These are phyloP conservation scores for Mimosa bimucronata DNA, from an alignment of 306 rosid genomes.

Conservation along the genomic window DNA sequence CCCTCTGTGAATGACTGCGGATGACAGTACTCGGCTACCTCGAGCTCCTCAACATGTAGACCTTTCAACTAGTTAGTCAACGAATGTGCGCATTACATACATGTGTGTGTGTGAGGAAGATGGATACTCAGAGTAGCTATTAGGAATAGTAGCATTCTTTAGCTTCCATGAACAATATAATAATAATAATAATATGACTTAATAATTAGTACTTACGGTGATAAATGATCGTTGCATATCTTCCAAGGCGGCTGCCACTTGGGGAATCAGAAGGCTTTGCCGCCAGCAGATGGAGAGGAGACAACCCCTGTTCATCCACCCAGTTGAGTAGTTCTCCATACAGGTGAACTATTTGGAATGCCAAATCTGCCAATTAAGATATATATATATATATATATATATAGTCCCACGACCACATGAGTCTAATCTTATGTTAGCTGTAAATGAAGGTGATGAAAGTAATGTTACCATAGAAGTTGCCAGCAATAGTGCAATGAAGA, in stretches of 20 bases:
- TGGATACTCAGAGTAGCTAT: too few species aligned
- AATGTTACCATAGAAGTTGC: slow-evolving; percentile 41
- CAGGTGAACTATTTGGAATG: slow-evolving; percentile 49
- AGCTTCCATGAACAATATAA: too few species aligned
- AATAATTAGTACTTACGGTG: slow-evolving; percentile 33
- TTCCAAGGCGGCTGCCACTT: slow-evolving; percentile 56
- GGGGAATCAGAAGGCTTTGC: slow-evolving; percentile 52
- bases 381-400: not conserved
- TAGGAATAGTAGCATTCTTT: too few species aligned
- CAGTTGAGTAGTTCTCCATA: slow-evolving; percentile 37
- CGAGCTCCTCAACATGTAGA: not conserved
- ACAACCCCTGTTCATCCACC: slow-evolving; percentile 40
- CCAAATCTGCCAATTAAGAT: not conserved
- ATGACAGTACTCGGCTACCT: not conserved
- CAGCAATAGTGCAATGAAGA: slow-evolving; percentile 54
- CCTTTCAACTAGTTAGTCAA: slow-evolving; percentile 4
- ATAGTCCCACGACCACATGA: not conserved
- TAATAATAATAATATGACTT: not conserved
- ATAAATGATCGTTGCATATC: slow-evolving; percentile 41
- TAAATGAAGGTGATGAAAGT: not conserved
- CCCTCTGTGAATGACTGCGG: not conserved
- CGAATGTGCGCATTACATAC: too few species aligned
- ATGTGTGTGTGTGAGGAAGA: too few species aligned
- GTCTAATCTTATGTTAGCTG: too few species aligned
- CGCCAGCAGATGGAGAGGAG: slow-evolving; percentile 67